These are phyloP conservation scores for Auriscalpium vulgare DNA, from an alignment of 768 basidiomycete genomes.

Conservation along the genomic window DNA sequence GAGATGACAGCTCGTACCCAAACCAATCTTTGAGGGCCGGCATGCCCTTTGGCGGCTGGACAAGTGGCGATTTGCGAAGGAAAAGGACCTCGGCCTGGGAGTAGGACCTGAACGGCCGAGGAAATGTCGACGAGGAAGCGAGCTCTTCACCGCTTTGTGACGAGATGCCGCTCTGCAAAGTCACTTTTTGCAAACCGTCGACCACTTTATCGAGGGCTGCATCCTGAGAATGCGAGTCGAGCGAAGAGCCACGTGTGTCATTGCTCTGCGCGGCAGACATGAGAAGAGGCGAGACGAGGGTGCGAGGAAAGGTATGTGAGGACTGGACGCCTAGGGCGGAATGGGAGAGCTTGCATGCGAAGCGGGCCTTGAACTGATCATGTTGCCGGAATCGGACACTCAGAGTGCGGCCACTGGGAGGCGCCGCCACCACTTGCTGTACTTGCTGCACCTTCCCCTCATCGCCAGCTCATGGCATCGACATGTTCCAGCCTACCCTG, in stretches of 20 bases:
- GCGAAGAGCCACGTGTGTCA: background rate
- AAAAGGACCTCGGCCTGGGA: conserved; percentile 59
- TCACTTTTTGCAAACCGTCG: conserved; percentile 6
- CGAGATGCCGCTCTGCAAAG: conserved; percentile 18
- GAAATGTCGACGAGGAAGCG: conserved; percentile 11
- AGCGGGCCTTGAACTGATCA: conserved; percentile 11
- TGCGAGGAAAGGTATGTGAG: background rate
- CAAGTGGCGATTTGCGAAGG: conserved; percentile 69
- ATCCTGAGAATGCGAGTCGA: background rate
- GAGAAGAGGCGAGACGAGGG: conserved; percentile 1
- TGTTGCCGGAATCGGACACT: conserved; percentile 6
- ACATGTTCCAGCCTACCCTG: conserved; percentile 34
- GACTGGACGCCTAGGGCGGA: background rate
- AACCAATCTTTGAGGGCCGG: conserved; percentile 83
- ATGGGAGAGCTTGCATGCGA: background rate
- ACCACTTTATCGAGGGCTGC: conserved; percentile 1
- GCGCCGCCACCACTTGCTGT: background rate
- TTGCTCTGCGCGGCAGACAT: background rate
- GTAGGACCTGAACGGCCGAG: conserved; percentile 55
- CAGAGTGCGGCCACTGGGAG: no score
- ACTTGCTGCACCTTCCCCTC: background rate
- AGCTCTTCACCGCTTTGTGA: conserved; percentile 18
- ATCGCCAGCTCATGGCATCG: background rate
- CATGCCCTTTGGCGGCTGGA: conserved; percentile 66
- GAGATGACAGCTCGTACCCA: conserved; percentile 47